Base-by-base conservation (phyloP, 148 eudicot genomes). In the Heliosperma pusillum region DNA sequence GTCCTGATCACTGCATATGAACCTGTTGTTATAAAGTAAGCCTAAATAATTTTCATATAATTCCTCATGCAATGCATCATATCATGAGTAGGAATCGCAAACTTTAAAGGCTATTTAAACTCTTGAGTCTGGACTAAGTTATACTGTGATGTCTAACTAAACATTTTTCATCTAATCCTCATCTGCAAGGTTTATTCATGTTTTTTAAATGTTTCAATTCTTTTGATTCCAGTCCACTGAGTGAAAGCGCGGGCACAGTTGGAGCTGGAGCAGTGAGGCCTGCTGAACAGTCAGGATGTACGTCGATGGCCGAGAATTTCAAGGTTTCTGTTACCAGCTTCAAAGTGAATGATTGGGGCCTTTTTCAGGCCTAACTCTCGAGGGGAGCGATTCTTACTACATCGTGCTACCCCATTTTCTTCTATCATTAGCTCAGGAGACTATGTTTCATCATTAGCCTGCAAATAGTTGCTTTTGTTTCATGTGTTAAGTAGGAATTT, bases 321-420 rank as follows among this genome's bases (percentile, higher is more conserved):
- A 89, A 86, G 84, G 79, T 79, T n/a, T 90, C 91, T 10, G 87
- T 88, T 68, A 82, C 96, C 33, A 84, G 81, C 83, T 90, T 95
- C 89, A 90, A 85, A 83, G 89, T 95, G 20, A 77, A 89, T 12
- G 91, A 95, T 65, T 95, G 97, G 99, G 78, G 87, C 83, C 91
- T 95, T 66, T 95, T 95, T 80, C 70, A 63, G 65, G 78, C 75
- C 29, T 81, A 17, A 50, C 10, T 50, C 55, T 36, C 1, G 73
- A 80, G 22, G 36, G 29, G 29, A 25, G 21, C 40, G n/a, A n/a
- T 42, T 75, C 25, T 25, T 57, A 26, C 50, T 77, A 69, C 12
- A 36, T 56, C 6, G 22, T n/a, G 25, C 29, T 52, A 21, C 27
- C 25, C n/a, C 17, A 30, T 52, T 36, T 55, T 36, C 50, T 26